Percentiles rank a stretch among this genome's conserved stretches.
These are phyloP conservation scores for Candida boleticola DNA, from an alignment of 805 yeast species.

Conservation along the genomic window DNA sequence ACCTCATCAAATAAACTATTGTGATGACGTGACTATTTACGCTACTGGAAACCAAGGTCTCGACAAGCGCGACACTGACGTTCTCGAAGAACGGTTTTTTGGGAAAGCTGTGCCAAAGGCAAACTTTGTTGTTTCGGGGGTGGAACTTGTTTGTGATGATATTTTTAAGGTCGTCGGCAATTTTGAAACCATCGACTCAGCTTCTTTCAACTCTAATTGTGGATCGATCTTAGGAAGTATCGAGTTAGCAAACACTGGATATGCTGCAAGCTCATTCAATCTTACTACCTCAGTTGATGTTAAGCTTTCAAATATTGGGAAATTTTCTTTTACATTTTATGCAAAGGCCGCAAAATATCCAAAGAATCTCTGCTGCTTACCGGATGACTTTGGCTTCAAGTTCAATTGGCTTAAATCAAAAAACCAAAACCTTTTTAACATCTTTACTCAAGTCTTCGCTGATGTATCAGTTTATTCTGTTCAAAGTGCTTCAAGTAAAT, in stretches of 20 bases:
- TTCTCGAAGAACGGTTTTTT: background rate
- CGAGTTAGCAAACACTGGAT: constrained; percentile 17
- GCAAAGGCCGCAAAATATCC: constrained; percentile 15
- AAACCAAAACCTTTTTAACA: background rate
- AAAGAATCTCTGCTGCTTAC: constrained; percentile 22
- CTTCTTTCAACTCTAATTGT: constrained; percentile 10
- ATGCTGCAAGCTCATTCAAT: constrained; percentile 16
- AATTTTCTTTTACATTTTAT: constrained; percentile 20
- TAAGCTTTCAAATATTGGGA: constrained; percentile 12
- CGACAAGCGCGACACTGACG: background rate
- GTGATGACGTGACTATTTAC: background rate
- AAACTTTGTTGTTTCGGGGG: constrained; percentile 13
- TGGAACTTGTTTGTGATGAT: constrained; percentile 13
- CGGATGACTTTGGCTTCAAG: constrained; percentile 17
- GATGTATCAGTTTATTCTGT: background rate
- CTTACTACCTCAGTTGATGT: constrained; percentile 8
- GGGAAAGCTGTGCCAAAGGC: constrained; percentile 13
- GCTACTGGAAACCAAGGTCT: background rate
- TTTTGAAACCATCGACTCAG: constrained; percentile 16
- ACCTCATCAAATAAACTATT: background rate
- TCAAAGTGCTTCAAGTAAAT: background rate
- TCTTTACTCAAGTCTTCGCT: background rate
- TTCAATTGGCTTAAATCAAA: constrained; percentile 4
- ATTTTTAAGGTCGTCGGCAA: constrained; percentile 17
- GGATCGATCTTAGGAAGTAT: constrained; percentile 10